phyloP scores from a whole-genome alignment of 208 protist genomes.

The Trypanosomatidae sp. region DNA sequence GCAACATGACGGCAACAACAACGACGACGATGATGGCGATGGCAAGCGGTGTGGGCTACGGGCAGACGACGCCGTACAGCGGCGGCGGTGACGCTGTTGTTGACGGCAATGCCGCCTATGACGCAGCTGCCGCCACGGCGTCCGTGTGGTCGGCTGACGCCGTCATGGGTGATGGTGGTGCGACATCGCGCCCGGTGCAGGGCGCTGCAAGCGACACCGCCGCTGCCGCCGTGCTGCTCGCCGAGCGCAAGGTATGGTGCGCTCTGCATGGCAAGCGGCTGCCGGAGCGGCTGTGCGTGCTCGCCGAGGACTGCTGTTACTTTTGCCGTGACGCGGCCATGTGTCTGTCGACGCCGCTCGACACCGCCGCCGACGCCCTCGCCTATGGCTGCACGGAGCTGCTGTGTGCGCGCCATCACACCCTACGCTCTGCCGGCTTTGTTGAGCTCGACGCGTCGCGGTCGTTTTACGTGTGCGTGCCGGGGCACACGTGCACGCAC shows the following conservation, averaged over 20 bases:
- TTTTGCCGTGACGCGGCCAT: slow-evolving; percentile 52
- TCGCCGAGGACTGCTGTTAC: slow-evolving; percentile 61
- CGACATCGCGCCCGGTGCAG: not conserved
- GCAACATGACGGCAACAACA: no score
- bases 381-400: slow-evolving; percentile 36
- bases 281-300: slow-evolving; percentile 22
- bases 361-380: slow-evolving; percentile 27
- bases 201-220: not conserved
- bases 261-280: slow-evolving; percentile 72
- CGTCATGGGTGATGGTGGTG: no score
- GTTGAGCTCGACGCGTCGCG: slow-evolving; percentile 43
- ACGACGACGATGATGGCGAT: no score
- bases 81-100: no score
- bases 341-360: slow-evolving; percentile 70
- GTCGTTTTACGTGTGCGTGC: slow-evolving; percentile 52
- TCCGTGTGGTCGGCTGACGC: no score
- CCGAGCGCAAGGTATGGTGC: slow-evolving; percentile 60
- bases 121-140: no score
- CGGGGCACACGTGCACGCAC: slow-evolving; percentile 48
- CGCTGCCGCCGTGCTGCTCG: not conserved
- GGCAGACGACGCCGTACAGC: no score
- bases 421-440: slow-evolving; percentile 57
- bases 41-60: no score
- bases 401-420: slow-evolving; percentile 63
- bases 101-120: no score